Evolutionary conservation across 2,329 filamentous ascomycete genomes (phyloP), one percentile per base, ranked within the genome.

Genomic region (Fonsecaea pugnacius): DNA sequence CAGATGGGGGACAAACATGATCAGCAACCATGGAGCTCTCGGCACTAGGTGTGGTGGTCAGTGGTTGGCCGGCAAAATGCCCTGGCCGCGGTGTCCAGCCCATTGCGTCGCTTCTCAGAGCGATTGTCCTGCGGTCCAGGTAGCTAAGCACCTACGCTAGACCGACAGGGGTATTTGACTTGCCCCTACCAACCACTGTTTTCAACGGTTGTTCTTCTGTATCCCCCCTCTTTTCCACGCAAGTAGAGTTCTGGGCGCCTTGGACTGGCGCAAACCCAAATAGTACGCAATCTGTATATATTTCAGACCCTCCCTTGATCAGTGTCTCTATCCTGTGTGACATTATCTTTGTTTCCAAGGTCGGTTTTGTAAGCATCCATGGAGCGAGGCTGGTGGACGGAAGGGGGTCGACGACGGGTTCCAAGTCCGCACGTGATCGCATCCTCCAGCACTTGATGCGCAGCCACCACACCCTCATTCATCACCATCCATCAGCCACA

Each of bases 251-350:
- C 9, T 43, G 7, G 40, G 40, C 40, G 40, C 40, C 40, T 43
- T 43, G n/a, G n/a, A 43, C 40, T 43, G 40, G 40, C 18, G 40
- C 16, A 21, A 43, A 43, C 40, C 43, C 43, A 24, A 48, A 48
- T 4, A 1, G 18, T 12, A 14, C 21, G 9, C 43, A 24, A 48
- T 48, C 18, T 21, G 6, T 46, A 46, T 18, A 48, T 43, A 48
- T 4, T 12, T 2, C 18, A 48, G 8, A 24, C 43, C 18, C 14
- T 10, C 43, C 43, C 43, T 21, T 10, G 10, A 18, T 27, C 10
- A 27, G 10, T 24, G 43, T 12, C 43, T 48, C 4, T 21, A 3
- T 48, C 8, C 16, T 14, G 4, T 24, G 18, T 48, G n/a, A 18
- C n/a, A 43, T 5, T 14, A 18, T 48, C 21, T 24, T 12, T 48